These are phyloP conservation scores for Paramecium sonneborni DNA, from an alignment of 73 alveolate species.

Conservation along the genomic window DNA sequence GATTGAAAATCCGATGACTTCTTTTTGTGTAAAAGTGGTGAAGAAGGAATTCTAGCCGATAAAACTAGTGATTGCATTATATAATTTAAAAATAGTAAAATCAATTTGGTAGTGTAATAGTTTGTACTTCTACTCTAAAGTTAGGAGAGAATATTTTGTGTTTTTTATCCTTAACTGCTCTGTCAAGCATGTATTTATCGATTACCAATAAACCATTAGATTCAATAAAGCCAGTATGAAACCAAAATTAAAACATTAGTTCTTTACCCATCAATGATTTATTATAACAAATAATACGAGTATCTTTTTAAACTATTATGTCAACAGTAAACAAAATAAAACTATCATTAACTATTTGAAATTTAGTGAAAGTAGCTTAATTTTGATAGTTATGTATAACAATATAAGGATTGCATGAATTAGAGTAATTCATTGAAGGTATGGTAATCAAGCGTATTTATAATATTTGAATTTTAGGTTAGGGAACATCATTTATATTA, in stretches of 20 bases:
- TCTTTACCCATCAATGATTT: slow-evolving; percentile 57
- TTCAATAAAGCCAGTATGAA: slow-evolving; percentile 81
- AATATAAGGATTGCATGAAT: not conserved
- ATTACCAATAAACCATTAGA: slow-evolving; percentile 72
- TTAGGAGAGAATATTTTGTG: slow-evolving; percentile 67
- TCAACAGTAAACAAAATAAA: not conserved
- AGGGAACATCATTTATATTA: no score
- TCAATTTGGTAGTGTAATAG: slow-evolving; percentile 18
- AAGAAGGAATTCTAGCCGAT: not conserved
- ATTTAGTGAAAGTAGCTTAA: not conserved
- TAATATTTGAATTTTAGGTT: slow-evolving; percentile 63
- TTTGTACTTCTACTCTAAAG: slow-evolving; percentile 69
- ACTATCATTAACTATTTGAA: not conserved
- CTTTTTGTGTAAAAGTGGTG: not conserved
- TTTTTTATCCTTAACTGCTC: slow-evolving; percentile 83
- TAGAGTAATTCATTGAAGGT: slow-evolving; percentile 66
- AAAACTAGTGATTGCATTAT: not conserved
- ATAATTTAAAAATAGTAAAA: not conserved
- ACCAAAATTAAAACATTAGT: slow-evolving; percentile 86
- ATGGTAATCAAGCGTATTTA: slow-evolving; percentile 69
- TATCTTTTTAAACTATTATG: slow-evolving; percentile 77
- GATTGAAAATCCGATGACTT: not conserved
- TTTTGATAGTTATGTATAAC: not conserved
- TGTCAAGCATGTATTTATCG: slow-evolving; percentile 81
- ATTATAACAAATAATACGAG: slow-evolving; percentile 77